Conservation (phyloP, 139 green algal genomes). For the Zygnema circumcarinatum region DNA sequence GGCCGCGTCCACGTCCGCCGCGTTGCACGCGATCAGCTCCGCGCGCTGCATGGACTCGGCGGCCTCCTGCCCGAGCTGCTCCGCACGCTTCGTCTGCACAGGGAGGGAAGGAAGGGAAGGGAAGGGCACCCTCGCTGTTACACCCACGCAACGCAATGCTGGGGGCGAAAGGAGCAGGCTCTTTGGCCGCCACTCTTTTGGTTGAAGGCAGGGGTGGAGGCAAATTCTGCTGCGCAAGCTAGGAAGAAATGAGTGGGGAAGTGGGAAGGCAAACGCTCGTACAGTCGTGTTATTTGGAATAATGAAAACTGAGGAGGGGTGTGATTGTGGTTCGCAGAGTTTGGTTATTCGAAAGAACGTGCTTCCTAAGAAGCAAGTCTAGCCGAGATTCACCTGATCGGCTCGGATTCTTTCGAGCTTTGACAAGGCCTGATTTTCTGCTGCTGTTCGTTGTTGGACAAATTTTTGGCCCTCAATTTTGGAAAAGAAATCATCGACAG, state of each 20-base stretch:
- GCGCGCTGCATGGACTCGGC: constrained; percentile 66
- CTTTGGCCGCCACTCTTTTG: too few relatives aligned
- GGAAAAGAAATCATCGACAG: constrained; percentile 89
- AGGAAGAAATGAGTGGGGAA: too few relatives aligned
- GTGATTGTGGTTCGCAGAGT: too few relatives aligned
- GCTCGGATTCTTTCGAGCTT: constrained; percentile 79
- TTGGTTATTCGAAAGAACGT: too few relatives aligned
- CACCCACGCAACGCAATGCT: not conserved
- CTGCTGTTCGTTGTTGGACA: constrained; percentile 64
- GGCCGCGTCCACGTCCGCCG: constrained; percentile 83
- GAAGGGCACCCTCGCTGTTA: not conserved
- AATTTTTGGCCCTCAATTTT: constrained; percentile 82
- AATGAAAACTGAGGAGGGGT: too few relatives aligned
- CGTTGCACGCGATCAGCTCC: constrained; percentile 74
- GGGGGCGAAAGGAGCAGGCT: too few relatives aligned
- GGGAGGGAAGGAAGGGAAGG: not conserved
- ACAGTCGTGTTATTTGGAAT: too few relatives aligned
- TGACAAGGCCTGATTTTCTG: constrained; percentile 71
- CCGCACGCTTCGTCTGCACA: constrained; percentile 65
- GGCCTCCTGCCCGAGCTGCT: constrained; percentile 73
- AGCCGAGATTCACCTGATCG: constrained; percentile 75
- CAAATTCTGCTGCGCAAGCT: not conserved
- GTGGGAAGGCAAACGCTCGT: too few relatives aligned
- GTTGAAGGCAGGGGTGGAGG: too few relatives aligned
- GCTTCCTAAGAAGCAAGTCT: too few relatives aligned